Evolutionary conservation across 768 basidiomycete genomes (phyloP).

Genomic region (Tulasnella sp.): DNA sequence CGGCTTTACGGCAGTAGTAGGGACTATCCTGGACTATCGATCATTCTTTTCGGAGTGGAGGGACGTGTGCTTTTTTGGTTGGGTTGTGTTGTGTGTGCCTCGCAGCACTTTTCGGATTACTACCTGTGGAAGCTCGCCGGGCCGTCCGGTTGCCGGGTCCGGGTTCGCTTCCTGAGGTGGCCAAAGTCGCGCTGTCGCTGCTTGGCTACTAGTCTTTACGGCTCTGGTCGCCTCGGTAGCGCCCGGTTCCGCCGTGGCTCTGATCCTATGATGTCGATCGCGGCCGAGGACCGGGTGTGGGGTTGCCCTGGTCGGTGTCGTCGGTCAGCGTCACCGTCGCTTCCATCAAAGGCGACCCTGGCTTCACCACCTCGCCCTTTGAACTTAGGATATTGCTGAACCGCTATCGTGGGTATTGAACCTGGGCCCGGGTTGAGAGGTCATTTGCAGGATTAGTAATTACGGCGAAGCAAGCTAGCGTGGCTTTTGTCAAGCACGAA

Average conservation of each 20-base stretch:
- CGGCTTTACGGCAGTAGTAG: not conserved
- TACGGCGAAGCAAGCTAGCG: not conserved
- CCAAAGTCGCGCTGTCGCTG: not conserved
- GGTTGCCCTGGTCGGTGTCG: not conserved
- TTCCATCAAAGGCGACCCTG: conserved; percentile 2
- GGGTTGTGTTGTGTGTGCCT: too few species aligned
- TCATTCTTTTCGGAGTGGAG: too few species aligned
- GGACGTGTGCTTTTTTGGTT: too few species aligned
- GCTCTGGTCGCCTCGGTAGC: not conserved
- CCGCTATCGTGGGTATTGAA: not conserved
- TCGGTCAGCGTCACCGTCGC: not conserved
- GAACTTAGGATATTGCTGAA: not conserved
- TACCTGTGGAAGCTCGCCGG: not conserved
- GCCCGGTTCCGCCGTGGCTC: not conserved
- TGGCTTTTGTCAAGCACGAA: too few species aligned
- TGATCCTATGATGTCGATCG: not conserved
- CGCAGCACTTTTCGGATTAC: not conserved
- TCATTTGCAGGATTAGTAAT: not conserved
- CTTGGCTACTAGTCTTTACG: too few species aligned
- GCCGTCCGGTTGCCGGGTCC: not conserved
- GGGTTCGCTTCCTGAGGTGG: not conserved
- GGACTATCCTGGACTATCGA: not conserved
- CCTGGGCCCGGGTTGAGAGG: not conserved
- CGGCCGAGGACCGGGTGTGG: not conserved
- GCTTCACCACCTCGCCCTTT: not conserved